Conservation (phyloP, 192 early-diverging fungal genomes). For the Coemansia sp. region DNA sequence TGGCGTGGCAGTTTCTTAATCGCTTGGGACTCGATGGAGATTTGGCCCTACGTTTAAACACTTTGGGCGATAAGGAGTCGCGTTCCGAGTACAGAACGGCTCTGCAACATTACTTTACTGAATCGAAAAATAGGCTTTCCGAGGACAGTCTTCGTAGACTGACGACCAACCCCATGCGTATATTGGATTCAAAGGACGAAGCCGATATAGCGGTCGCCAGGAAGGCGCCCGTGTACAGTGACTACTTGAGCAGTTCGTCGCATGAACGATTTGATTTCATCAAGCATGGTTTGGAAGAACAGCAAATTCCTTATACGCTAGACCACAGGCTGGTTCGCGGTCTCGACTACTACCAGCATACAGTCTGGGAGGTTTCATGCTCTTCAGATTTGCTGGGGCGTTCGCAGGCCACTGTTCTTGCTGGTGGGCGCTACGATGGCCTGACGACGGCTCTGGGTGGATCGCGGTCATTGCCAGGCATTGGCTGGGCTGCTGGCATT, state of each 20-base stretch:
- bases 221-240: slow-evolving; percentile 43
- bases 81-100: slow-evolving; percentile 43
- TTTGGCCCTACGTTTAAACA: slow-evolving; percentile 36
- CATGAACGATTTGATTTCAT: slow-evolving; percentile 54
- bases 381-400: slow-evolving; percentile 42
- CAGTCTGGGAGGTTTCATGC: slow-evolving; percentile 63
- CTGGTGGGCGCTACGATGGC: slow-evolving; percentile 67
- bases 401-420: slow-evolving; percentile 65
- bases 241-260: slow-evolving; percentile 47
- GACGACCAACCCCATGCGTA: slow-evolving; percentile 60
- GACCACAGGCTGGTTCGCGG: slow-evolving; percentile 62
- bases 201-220: slow-evolving; percentile 47
- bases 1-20: slow-evolving; percentile 53
- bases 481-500: slow-evolving; percentile 67
- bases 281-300: slow-evolving; percentile 31
- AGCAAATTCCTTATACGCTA: slow-evolving; percentile 55
- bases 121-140: slow-evolving; percentile 41
- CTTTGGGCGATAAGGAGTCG: slow-evolving; percentile 34
- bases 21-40: slow-evolving; percentile 28
- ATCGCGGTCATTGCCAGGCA: slow-evolving; percentile 50
- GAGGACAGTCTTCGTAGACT: slow-evolving; percentile 56
- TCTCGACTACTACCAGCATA: slow-evolving; percentile 70
- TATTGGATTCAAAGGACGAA: slow-evolving; percentile 64
- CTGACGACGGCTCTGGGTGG: slow-evolving; percentile 59
- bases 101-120: slow-evolving; percentile 42